phyloP scores from a whole-genome alignment of 1,284 basidiomycete species.

The Meira nashicola region DNA sequence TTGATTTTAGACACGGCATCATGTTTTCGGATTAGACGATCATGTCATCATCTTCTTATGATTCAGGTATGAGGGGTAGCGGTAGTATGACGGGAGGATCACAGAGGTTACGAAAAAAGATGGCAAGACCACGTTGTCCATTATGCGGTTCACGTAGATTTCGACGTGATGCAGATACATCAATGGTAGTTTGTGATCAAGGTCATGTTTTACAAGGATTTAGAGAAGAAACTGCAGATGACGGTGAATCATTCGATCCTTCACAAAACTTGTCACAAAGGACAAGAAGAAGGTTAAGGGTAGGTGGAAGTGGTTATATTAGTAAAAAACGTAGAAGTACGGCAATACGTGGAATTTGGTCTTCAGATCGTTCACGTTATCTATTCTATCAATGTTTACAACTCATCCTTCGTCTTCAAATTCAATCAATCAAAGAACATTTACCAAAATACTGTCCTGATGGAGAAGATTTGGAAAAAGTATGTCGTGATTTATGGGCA shows the following conservation, averaged over 20 bases:
- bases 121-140: conserved; percentile 15
- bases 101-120: neutral
- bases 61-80: too few relatives aligned
- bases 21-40: too few relatives aligned
- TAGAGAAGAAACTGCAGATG: conserved; percentile 18
- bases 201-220: conserved; percentile 31
- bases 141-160: conserved; percentile 24
- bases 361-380: conserved; percentile 20
- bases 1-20: too few relatives aligned
- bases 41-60: too few relatives aligned
- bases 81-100: neutral
- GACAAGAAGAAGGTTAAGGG: neutral
- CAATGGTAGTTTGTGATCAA: conserved; percentile 22
- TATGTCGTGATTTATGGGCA: conserved; percentile 42
- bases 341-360: conserved; percentile 8
- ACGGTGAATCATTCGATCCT: conserved; percentile 9
- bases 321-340: neutral
- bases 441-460: conserved; percentile 17
- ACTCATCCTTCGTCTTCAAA: conserved; percentile 35
- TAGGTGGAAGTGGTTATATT: neutral
- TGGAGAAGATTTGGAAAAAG: conserved; percentile 6
- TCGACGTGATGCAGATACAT: conserved; percentile 17
- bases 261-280: neutral
- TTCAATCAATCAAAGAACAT: conserved; percentile 22
- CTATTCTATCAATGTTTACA: conserved; percentile 34